Conservation (phyloP, 2,329 filamentous ascomycete genomes). For the Aureobasidium melanogenum region DNA sequence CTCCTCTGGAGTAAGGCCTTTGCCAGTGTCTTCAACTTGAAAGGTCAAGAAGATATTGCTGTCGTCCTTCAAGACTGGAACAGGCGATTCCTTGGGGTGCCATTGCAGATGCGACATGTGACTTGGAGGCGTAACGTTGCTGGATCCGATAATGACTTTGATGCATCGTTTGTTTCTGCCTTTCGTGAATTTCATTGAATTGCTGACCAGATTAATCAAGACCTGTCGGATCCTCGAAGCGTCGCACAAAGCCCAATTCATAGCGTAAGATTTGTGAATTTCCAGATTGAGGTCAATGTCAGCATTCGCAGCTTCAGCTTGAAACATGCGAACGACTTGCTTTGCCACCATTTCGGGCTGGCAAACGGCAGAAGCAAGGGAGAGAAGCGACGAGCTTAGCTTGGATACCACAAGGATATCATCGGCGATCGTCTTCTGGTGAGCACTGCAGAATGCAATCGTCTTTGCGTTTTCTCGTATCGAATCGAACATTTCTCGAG, state of each 20-base stretch:
- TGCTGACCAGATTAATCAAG: constrained; percentile 24
- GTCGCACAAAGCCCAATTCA: constrained; percentile 22
- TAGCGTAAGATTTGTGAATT: constrained; percentile 22
- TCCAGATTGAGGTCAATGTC: constrained; percentile 23
- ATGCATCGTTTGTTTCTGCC: background rate
- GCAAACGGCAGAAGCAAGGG: constrained; percentile 32
- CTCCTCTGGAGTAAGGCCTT: constrained; percentile 30
- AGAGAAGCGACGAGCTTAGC: constrained; percentile 22
- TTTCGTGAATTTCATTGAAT: constrained; percentile 20
- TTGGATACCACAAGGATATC: constrained; percentile 37
- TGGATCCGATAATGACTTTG: constrained; percentile 13
- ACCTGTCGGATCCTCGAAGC: constrained; percentile 23
- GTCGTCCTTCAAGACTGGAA: constrained; percentile 18
- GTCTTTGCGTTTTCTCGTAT: background rate
- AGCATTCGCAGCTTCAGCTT: constrained; percentile 28
- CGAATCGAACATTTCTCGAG: background rate
- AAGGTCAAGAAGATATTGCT: constrained; percentile 29
- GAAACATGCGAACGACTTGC: constrained; percentile 29
- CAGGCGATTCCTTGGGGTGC: constrained; percentile 14
- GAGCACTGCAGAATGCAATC: background rate
- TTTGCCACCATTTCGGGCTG: constrained; percentile 27
- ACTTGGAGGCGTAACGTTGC: constrained; percentile 13
- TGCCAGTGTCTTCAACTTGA: constrained; percentile 31
- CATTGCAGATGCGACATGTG: constrained; percentile 17
- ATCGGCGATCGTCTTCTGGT: constrained; percentile 20